phyloP scores from a whole-genome alignment of 371 early-diverging fungal species.

The Conidiobolus coronatus region DNA sequence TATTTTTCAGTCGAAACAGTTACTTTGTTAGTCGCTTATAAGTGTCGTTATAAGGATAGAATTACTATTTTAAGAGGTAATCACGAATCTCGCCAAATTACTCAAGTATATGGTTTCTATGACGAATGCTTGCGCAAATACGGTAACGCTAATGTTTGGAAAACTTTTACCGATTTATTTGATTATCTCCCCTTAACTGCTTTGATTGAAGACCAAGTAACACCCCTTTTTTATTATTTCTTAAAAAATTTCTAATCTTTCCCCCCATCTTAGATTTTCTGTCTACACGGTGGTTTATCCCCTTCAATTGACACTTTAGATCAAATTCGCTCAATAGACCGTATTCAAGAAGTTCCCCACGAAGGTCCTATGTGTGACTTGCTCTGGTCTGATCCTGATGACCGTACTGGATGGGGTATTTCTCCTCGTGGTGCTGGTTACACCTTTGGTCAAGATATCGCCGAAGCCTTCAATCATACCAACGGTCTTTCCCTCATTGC shows the following conservation, averaged over 20 bases:
- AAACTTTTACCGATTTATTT: slow-evolving; percentile 94
- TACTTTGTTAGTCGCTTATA: slow-evolving; percentile 81
- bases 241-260: background rate
- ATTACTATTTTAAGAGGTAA: slow-evolving; percentile 98
- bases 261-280: slow-evolving; percentile 26
- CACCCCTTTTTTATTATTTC: background rate
- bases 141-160: slow-evolving; percentile 97
- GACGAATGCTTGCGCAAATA: slow-evolving; percentile 99
- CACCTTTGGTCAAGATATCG: slow-evolving; percentile 90
- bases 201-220: slow-evolving; percentile 68
- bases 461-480: slow-evolving; percentile 88
- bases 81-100: slow-evolving; percentile 98
- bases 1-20: slow-evolving; percentile 97
- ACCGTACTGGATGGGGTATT: slow-evolving; percentile 95
- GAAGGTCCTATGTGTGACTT: slow-evolving; percentile 96
- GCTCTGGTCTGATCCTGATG: slow-evolving; percentile 89
- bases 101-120: slow-evolving; percentile 99
- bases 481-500: slow-evolving; percentile 94
- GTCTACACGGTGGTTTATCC: slow-evolving; percentile 98
- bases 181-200: slow-evolving; percentile 97
- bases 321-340: slow-evolving; percentile 89
- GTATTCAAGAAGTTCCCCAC: slow-evolving; percentile 97
- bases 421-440: slow-evolving; percentile 98
- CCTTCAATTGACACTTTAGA: slow-evolving; percentile 95
- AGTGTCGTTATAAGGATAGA: slow-evolving; percentile 75